phyloP scores from a whole-genome alignment of 108 stramenopile genomes.

The Cyclotella kingstonii region DNA sequence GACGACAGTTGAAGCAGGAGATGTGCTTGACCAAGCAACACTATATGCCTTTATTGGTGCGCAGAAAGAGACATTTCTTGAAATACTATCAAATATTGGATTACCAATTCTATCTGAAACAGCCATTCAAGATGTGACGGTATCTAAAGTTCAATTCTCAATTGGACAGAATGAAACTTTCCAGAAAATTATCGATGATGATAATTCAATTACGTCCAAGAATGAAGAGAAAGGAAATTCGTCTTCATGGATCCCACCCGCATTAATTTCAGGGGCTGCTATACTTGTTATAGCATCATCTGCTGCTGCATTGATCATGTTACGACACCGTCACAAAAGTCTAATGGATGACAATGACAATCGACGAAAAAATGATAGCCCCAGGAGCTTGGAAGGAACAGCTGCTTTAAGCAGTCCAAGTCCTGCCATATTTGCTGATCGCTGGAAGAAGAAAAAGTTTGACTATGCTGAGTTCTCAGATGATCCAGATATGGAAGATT shows the following conservation, averaged over 20 bases:
- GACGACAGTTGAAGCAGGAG: slow-evolving; percentile 10
- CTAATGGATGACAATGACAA: slow-evolving; percentile 1
- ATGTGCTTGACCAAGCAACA: slow-evolving; percentile 25
- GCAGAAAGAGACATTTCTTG: slow-evolving; percentile 20
- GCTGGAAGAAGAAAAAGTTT: slow-evolving; percentile 37
- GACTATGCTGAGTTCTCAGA: slow-evolving; percentile 39
- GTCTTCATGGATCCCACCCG: slow-evolving; percentile 22
- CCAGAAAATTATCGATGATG: not conserved
- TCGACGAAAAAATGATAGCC: slow-evolving; percentile 3
- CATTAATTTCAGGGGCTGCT: slow-evolving; percentile 23
- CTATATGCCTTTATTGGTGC: slow-evolving; percentile 23
- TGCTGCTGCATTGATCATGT: slow-evolving; percentile 20
- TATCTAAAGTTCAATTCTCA: slow-evolving; percentile 26
- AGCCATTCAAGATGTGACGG: slow-evolving; percentile 15
- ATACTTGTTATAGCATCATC: slow-evolving; percentile 20
- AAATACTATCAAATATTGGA: slow-evolving; percentile 21
- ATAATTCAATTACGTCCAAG: not conserved
- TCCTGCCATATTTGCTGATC: slow-evolving; percentile 16
- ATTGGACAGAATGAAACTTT: not conserved
- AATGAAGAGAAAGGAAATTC: not conserved
- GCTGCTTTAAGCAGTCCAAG: slow-evolving; percentile 26
- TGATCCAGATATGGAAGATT: slow-evolving; percentile 10
- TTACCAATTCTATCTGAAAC: slow-evolving; percentile 11
- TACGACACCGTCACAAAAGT: slow-evolving; percentile 9
- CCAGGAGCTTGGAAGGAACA: slow-evolving; percentile 14